Percentiles rank a stretch among this genome's conserved stretches.
Evolutionary conservation across 805 yeast genomes (phyloP).

Genomic region (Candida namnaoensis): DNA sequence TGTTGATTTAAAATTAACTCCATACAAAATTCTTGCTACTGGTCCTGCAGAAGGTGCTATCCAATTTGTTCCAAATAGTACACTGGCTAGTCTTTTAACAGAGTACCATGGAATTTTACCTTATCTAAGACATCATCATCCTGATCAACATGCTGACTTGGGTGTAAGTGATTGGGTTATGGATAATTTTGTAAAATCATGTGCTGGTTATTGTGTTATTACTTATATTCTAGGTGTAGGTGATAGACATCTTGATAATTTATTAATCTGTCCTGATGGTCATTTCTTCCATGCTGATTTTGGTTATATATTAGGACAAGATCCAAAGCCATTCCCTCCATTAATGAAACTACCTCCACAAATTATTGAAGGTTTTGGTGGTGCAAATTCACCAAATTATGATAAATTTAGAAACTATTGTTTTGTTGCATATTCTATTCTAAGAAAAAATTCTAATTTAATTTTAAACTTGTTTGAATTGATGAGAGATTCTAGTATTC

Average conservation of each 20-base stretch:
- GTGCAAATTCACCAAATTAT: constrained; percentile 77
- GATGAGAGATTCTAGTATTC: constrained; percentile 90
- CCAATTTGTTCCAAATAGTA: constrained; percentile 90
- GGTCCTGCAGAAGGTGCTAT: constrained; percentile 88
- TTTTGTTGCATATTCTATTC: constrained; percentile 85
- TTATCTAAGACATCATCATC: constrained; percentile 59
- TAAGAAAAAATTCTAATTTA: constrained; percentile 83
- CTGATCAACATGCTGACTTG: constrained; percentile 30
- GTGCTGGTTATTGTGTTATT: constrained; percentile 97
- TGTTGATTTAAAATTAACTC: constrained; percentile 77
- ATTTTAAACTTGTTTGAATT: constrained; percentile 85
- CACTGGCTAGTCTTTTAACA: constrained; percentile 70
- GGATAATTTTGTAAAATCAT: constrained; percentile 91
- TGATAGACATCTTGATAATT: constrained; percentile 90
- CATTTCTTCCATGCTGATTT: constrained; percentile 97
- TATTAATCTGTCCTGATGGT: constrained; percentile 74
- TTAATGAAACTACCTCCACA: constrained; percentile 96
- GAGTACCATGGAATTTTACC: constrained; percentile 71
- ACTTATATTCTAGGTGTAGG: constrained; percentile 95
- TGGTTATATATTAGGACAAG: constrained; percentile 93
- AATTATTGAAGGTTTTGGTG: constrained; percentile 97
- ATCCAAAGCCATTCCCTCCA: constrained; percentile 98
- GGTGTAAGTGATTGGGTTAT: constrained; percentile 46
- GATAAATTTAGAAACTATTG: constrained; percentile 86
- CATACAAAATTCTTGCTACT: constrained; percentile 86